These are phyloP conservation scores for Colletotrichum lini DNA, from an alignment of 2,329 filamentous ascomycete species.

Conservation along the genomic window DNA sequence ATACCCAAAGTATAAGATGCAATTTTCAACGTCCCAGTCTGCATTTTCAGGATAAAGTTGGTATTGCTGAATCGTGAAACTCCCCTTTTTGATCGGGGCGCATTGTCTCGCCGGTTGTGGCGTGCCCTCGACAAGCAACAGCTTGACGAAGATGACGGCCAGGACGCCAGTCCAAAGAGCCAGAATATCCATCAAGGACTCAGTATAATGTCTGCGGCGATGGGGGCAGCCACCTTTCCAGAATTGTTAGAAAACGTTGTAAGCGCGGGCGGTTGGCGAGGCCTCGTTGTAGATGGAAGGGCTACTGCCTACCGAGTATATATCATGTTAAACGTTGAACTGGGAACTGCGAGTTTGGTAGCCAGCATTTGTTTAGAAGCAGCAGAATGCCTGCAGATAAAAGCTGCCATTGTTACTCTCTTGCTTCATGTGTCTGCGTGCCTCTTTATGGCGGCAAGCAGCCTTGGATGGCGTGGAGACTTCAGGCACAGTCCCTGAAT, in stretches of 20 bases:
- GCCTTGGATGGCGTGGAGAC: not conserved
- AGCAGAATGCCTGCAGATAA: no score
- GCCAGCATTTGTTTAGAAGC: not conserved
- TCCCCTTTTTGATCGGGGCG: slow-evolving; percentile 44
- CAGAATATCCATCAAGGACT: not conserved
- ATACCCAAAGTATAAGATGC: slow-evolving; percentile 52
- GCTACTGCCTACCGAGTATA: not conserved
- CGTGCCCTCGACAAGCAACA: not conserved
- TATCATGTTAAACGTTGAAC: not conserved
- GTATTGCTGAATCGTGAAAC: slow-evolving; percentile 47
- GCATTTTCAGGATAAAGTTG: slow-evolving; percentile 55
- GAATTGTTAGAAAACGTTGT: not conserved
- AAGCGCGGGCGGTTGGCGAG: not conserved
- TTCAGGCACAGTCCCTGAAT: slow-evolving; percentile 4
- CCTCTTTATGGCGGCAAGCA: not conserved
- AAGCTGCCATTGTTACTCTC: not conserved
- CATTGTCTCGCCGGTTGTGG: slow-evolving; percentile 28
- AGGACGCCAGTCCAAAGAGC: not conserved
- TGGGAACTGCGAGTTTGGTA: not conserved
- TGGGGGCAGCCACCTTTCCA: not conserved
- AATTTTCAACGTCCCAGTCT: slow-evolving; percentile 52
- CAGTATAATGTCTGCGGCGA: not conserved
- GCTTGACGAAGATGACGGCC: not conserved
- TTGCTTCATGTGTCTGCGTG: not conserved
- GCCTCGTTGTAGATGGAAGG: not conserved